These are phyloP conservation scores for Tulasnella sp. DNA, from an alignment of 768 basidiomycete genomes.

Conservation along the genomic window DNA sequence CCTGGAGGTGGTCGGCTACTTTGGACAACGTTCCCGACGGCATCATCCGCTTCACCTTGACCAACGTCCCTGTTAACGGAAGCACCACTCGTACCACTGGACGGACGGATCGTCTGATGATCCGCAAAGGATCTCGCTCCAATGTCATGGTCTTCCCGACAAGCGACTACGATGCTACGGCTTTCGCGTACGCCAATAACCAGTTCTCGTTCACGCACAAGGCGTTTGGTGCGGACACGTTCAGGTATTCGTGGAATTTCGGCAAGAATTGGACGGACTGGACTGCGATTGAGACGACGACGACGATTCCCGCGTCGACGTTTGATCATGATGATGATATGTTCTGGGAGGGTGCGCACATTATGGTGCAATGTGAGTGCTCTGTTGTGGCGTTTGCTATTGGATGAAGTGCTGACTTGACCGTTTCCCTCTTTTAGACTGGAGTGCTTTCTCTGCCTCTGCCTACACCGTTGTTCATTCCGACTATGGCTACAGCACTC, in stretches of 20 bases:
- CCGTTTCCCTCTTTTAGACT: slow-evolving; percentile 45
- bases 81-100: slow-evolving; percentile 28
- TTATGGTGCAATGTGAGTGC: slow-evolving; percentile 81
- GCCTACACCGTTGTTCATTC: slow-evolving; percentile 66
- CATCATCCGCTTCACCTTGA: slow-evolving; percentile 63
- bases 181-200: slow-evolving; percentile 44
- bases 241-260: slow-evolving; percentile 82
- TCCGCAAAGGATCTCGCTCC: slow-evolving; percentile 66
- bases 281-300: slow-evolving; percentile 67
- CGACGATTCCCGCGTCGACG: slow-evolving; percentile 50
- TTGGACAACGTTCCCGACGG: slow-evolving; percentile 73
- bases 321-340: slow-evolving; percentile 39
- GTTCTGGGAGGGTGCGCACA: slow-evolving; percentile 78
- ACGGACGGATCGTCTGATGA: slow-evolving; percentile 65
- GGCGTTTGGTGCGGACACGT: slow-evolving; percentile 78
- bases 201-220: slow-evolving; percentile 72
- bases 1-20: slow-evolving; percentile 69
- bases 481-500: slow-evolving; percentile 51
- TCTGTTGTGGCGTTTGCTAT: neutral
- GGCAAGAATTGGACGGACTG: slow-evolving; percentile 78
- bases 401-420: neutral
- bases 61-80: slow-evolving; percentile 36
- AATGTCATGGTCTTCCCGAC: slow-evolving; percentile 86
- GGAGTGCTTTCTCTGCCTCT: slow-evolving; percentile 59
- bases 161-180: slow-evolving; percentile 59